Conservation (phyloP, 2,329 filamentous ascomycete genomes). For the Dactylonectria macrodidyma region DNA sequence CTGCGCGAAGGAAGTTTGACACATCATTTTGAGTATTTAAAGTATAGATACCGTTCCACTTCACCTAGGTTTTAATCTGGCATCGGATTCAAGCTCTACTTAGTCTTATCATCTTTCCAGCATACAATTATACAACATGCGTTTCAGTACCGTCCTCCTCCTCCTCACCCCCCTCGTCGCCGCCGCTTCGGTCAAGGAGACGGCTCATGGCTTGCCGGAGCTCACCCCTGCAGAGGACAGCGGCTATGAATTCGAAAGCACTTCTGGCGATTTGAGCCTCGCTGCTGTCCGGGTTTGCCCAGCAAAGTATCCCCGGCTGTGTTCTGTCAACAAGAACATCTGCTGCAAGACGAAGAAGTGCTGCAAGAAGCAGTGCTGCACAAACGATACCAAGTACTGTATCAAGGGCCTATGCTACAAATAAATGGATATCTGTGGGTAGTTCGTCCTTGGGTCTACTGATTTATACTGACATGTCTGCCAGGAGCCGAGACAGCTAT, state of each 20-base stretch:
- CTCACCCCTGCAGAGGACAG: background rate
- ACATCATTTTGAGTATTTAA: too few relatives aligned
- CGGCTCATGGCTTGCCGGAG: background rate
- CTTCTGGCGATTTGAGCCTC: background rate
- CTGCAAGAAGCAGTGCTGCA: constrained; percentile 4
- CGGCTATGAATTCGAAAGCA: too few relatives aligned
- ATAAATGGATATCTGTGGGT: background rate
- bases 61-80: too few relatives aligned
- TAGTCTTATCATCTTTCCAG: background rate
- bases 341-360: constrained; percentile 2
- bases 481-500: too few relatives aligned
- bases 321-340: background rate
- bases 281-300: background rate
- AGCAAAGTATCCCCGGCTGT: background rate
- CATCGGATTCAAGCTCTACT: too few relatives aligned
- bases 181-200: background rate
- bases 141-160: background rate
- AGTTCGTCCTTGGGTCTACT: too few relatives aligned
- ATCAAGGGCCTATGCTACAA: constrained; percentile 1
- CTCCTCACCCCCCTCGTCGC: background rate
- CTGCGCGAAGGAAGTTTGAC: too few relatives aligned
- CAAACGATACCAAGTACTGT: background rate
- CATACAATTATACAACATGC: background rate
- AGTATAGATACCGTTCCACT: too few relatives aligned
- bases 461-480: too few relatives aligned